Conservation (phyloP, 306 rosid genomes). For the Cajanus cajan region DNA sequence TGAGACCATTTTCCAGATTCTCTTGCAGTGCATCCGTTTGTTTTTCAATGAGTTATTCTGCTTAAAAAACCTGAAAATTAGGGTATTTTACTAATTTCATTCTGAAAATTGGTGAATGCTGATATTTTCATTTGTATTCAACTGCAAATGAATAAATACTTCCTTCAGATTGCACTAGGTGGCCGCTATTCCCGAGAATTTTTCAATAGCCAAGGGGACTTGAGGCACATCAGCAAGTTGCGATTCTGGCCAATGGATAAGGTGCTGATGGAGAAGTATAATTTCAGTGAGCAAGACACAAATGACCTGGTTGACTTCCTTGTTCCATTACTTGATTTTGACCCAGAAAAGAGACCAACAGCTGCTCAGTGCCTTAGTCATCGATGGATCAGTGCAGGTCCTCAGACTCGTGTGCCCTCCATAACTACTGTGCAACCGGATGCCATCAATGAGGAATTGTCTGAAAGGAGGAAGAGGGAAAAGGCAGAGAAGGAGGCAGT, state of each 20-base stretch:
- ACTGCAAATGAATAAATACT: conserved; percentile 28
- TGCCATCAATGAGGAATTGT: conserved; percentile 14
- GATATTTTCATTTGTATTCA: neutral
- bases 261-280: conserved; percentile 74
- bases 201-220: conserved; percentile 71
- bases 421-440: conserved; percentile 8
- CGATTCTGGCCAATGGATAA: conserved; percentile 80
- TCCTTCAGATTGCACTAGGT: conserved; percentile 71
- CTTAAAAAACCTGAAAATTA: neutral
- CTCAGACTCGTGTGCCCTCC: conserved; percentile 58
- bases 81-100: conserved; percentile 11
- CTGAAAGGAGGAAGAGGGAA: conserved; percentile 50
- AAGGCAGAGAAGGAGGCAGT: conserved; percentile 54
- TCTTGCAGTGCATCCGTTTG: neutral
- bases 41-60: neutral
- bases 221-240: conserved; percentile 73
- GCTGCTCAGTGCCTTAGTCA: conserved; percentile 82
- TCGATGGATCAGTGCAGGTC: conserved; percentile 75
- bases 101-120: conserved; percentile 5
- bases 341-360: conserved; percentile 73
- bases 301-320: conserved; percentile 64
- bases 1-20: neutral
- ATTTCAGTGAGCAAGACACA: conserved; percentile 76
- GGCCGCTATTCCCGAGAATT: conserved; percentile 82
- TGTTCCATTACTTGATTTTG: conserved; percentile 69